Evolutionary conservation across 2,329 filamentous ascomycete genomes (phyloP).

Genomic region (Aspergillus pseudotamarii): DNA sequence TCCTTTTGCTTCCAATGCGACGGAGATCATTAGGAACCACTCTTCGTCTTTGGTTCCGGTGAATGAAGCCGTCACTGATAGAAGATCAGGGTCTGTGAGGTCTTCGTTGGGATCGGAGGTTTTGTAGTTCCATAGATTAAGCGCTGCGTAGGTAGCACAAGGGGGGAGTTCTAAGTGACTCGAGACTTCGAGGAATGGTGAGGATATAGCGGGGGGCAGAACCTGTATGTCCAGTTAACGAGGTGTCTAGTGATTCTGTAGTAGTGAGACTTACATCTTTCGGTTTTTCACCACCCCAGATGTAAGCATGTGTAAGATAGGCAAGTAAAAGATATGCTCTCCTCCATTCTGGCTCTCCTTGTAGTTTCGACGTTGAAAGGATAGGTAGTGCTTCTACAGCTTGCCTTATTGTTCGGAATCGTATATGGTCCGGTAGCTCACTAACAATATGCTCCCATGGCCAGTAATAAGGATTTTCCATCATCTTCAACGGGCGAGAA

Average conservation of each 20-base stretch:
- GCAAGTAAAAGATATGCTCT: conserved; percentile 75
- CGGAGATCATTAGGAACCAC: conserved; percentile 56
- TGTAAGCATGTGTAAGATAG: conserved; percentile 77
- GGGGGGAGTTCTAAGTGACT: conserved; percentile 41
- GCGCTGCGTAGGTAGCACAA: conserved; percentile 47
- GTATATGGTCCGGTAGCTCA: conserved; percentile 77
- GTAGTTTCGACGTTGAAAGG: conserved; percentile 73
- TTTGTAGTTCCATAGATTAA: conserved; percentile 46
- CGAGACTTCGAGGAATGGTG: conserved; percentile 42
- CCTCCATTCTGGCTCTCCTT: conserved; percentile 83
- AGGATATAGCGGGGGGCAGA: conserved; percentile 40
- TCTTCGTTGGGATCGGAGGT: conserved; percentile 26
- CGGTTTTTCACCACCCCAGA: conserved; percentile 78
- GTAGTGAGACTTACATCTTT: conserved; percentile 57
- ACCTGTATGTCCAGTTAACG: conserved; percentile 23
- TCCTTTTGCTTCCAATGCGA: conserved; percentile 56
- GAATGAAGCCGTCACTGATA: conserved; percentile 38
- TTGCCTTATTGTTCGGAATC: conserved; percentile 72
- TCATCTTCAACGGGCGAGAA: conserved; percentile 69
- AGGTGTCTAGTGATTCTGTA: neutral
- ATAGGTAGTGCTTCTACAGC: conserved; percentile 77
- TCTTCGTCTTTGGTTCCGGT: conserved; percentile 45
- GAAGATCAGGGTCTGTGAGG: conserved; percentile 40
- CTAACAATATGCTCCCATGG: conserved; percentile 82
- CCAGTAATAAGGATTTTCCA: conserved; percentile 83